Conservation (phyloP, 2,329 filamentous ascomycete species). For the Cladosporium halotolerans region DNA sequence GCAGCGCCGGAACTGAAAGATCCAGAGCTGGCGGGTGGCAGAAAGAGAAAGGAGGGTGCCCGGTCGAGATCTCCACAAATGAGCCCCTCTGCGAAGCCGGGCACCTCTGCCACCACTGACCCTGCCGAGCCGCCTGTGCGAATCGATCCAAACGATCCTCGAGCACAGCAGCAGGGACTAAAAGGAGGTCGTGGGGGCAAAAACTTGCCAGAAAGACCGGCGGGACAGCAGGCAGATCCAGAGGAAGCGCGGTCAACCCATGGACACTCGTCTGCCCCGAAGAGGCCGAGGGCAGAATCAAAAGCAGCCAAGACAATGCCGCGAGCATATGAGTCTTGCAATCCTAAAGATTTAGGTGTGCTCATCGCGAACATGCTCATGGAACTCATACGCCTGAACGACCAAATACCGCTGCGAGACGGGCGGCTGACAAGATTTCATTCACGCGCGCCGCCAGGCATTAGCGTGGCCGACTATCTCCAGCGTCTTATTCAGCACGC, state of each 20-base stretch:
- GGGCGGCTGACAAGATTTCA: constrained; percentile 91
- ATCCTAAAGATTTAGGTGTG: constrained; percentile 78
- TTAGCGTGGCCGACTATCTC: constrained; percentile 90
- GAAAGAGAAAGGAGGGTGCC: constrained; percentile 23
- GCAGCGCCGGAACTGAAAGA: constrained; percentile 16
- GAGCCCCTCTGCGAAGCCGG: constrained; percentile 9
- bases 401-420: constrained; percentile 74
- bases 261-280: constrained; percentile 27
- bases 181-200: background rate
- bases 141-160: constrained; percentile 1
- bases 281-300: constrained; percentile 40
- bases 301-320: constrained; percentile 56
- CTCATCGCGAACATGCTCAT: constrained; percentile 92
- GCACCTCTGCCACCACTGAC: constrained; percentile 1
- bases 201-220: background rate
- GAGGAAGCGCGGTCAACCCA: constrained; percentile 27
- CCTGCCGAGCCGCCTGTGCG: constrained; percentile 7
- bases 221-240: constrained; percentile 10
- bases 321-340: constrained; percentile 70
- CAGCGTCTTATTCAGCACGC: constrained; percentile 89
- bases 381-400: constrained; percentile 90
- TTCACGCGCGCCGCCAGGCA: constrained; percentile 73
- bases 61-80: constrained; percentile 14
- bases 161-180: background rate
- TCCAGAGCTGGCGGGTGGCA: constrained; percentile 9